These are phyloP conservation scores for Ceratobasidium papillatum DNA, from an alignment of 1,284 basidiomycete genomes.

Conservation along the genomic window DNA sequence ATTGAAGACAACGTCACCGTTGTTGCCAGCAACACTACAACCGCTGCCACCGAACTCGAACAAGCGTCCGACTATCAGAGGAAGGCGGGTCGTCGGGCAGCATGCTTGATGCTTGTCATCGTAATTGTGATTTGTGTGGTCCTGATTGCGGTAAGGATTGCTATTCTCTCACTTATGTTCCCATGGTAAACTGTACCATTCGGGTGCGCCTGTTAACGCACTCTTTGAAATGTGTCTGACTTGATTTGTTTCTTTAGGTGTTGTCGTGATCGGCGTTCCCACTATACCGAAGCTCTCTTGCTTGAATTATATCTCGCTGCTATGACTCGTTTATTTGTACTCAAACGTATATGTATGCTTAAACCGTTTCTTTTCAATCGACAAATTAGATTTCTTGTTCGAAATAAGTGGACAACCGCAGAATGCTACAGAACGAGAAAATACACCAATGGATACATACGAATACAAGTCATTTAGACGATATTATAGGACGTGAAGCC, in stretches of 20 bases:
- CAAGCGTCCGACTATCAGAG: conserved; percentile 95
- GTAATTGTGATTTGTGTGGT: conserved; percentile 90
- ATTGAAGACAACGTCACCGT: conserved; percentile 95
- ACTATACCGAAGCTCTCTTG: neutral
- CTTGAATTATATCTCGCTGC: neutral
- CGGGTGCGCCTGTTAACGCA: conserved; percentile 16
- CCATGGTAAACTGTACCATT: conserved; percentile 18
- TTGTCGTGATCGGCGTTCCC: neutral
- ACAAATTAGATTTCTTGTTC: neutral
- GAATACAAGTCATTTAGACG: neutral
- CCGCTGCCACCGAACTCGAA: conserved; percentile 87
- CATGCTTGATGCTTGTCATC: conserved; percentile 89
- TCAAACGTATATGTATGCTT: neutral
- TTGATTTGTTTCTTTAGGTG: neutral
- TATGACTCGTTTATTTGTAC: neutral
- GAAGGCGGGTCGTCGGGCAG: conserved; percentile 88
- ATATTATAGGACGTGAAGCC: conserved; percentile 8
- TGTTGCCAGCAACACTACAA: conserved; percentile 83
- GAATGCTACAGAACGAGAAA: too few relatives aligned
- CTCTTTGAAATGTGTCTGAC: neutral
- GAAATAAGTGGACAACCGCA: too few relatives aligned
- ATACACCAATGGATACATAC: neutral
- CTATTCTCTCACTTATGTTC: conserved; percentile 36
- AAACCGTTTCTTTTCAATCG: neutral
- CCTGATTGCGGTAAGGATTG: conserved; percentile 80